phyloP scores from a whole-genome alignment of 208 protist species.

The Angomonas ambiguus region DNA sequence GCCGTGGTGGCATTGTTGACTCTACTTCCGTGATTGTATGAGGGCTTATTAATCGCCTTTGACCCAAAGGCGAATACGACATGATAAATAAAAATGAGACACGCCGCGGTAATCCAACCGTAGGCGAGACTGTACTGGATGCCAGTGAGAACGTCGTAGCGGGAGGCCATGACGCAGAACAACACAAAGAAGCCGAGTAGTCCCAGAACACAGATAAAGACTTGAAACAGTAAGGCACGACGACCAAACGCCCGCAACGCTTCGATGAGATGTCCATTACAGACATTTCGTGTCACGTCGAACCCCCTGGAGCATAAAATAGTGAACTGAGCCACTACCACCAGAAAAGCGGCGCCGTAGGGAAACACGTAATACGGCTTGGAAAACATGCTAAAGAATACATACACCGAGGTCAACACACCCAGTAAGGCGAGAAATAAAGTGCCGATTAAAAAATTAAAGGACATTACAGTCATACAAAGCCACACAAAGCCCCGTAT shows the following conservation, averaged over 20 bases:
- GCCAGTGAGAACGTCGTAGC: slow-evolving; percentile 38
- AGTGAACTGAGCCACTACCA: slow-evolving; percentile 35
- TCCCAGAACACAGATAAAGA: slow-evolving; percentile 25
- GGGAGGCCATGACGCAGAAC: slow-evolving; percentile 46
- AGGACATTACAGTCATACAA: slow-evolving; percentile 46
- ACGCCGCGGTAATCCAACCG: slow-evolving; percentile 62
- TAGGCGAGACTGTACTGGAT: slow-evolving; percentile 62
- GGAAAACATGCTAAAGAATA: slow-evolving; percentile 67
- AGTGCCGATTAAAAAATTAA: slow-evolving; percentile 55
- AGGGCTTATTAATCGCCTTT: slow-evolving; percentile 23
- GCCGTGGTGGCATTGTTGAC: slow-evolving; percentile 45
- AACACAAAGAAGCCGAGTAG: slow-evolving; percentile 42
- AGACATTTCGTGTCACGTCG: slow-evolving; percentile 53
- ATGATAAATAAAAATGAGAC: slow-evolving; percentile 56
- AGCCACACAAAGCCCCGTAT: slow-evolving; percentile 52
- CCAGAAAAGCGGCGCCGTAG: slow-evolving; percentile 46
- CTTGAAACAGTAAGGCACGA: slow-evolving; percentile 36
- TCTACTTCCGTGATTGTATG: slow-evolving; percentile 47
- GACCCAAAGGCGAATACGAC: slow-evolving; percentile 53
- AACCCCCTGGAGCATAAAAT: slow-evolving; percentile 60
- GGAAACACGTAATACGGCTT: slow-evolving; percentile 50
- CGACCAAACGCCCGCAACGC: slow-evolving; percentile 35
- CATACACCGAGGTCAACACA: slow-evolving; percentile 27
- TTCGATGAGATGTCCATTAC: slow-evolving; percentile 49
- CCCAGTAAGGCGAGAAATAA: slow-evolving; percentile 47